Percentiles rank a stretch among this genome's conserved stretches.
These are phyloP conservation scores for Ajuga chamaepitys DNA, from an alignment of 257 asterid species.

Conservation along the genomic window DNA sequence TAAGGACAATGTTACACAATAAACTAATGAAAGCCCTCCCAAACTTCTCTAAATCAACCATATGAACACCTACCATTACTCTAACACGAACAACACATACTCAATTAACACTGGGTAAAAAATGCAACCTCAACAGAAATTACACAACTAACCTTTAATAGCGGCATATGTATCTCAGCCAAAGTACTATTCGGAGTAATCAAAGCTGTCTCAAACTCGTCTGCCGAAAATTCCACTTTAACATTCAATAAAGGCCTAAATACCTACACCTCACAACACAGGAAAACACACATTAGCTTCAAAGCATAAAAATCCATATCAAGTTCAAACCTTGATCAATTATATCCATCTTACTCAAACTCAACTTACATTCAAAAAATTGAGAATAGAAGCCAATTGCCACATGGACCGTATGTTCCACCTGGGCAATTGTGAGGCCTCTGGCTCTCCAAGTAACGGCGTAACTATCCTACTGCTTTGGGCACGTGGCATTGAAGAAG, in stretches of 20 bases:
- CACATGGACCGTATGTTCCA: constrained; percentile 93
- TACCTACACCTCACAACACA: constrained; percentile 52
- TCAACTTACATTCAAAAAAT: constrained; percentile 84
- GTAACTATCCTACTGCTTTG: constrained; percentile 60
- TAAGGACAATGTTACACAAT: neutral
- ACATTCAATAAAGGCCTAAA: constrained; percentile 91
- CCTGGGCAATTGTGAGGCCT: constrained; percentile 82
- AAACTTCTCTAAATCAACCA: neutral
- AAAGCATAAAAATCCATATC: constrained; percentile 7
- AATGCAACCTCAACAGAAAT: neutral
- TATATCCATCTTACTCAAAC: neutral
- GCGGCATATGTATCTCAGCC: constrained; percentile 90
- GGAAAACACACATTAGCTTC: constrained; percentile 14
- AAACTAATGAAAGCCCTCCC: neutral
- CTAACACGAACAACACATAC: neutral
- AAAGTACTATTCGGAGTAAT: constrained; percentile 75
- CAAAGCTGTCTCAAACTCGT: constrained; percentile 96
- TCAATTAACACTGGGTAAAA: neutral
- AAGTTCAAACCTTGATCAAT: constrained; percentile 12
- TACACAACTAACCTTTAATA: constrained; percentile 42
- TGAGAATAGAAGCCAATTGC: constrained; percentile 94
- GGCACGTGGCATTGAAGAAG: constrained; percentile 27
- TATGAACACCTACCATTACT: neutral
- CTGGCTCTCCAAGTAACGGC: constrained; percentile 71
- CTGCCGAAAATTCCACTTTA: constrained; percentile 87